Evolutionary conservation across 495 filamentous ascomycete species (phyloP), one percentile per base, ranked within the genome.

Genomic region (Aspergillus ostianus): DNA sequence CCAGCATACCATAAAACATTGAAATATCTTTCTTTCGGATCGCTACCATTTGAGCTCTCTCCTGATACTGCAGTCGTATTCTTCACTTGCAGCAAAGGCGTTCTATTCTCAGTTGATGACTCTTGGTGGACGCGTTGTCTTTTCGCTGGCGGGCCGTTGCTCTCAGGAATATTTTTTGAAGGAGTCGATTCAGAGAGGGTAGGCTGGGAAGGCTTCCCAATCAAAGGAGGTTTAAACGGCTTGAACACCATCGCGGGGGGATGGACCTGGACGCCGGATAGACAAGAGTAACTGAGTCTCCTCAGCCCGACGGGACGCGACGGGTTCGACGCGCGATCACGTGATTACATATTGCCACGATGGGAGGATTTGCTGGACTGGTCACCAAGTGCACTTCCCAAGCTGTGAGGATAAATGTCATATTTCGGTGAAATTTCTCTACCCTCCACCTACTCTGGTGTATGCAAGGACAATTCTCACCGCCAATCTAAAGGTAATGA

Each of bases 1-100:
- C 48, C 21, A 57, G 56, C 74, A 46, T 73, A 86, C 86, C 87
- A 91, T 30, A 91, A 74, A 17, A 85, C 88, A 64, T 83, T 87
- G 67, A 85, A 92, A 68, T 88, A 90, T 53, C 60, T 69, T 44
- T 72, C 74, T 7, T 70, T 69, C 46, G 80, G 76, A n/a, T 65
- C 60, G 19, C 61, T 67, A 21, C 29, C 59, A 15, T 51, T 59
- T 13, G 59, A 61, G 18, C 3, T 8, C 9, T 18, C 48, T 1
- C 41, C 32, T 0, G 63, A 27, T 51, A 20, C 51, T 45, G 56
- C 63, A 17, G 66, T 58, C 17, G 59, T 30, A 61, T 77, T 76
- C 26, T 51, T 62, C 41, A 75, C 70, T 56, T 72, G 74, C 15
- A 67, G 36, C n/a, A 77, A 61, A 19, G 72, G 71, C 47, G 67